Evolutionary conservation across 371 early-diverging fungal species (phyloP), one percentile per base, ranked within the genome.

Genomic region (Capillidium heterosporum): DNA sequence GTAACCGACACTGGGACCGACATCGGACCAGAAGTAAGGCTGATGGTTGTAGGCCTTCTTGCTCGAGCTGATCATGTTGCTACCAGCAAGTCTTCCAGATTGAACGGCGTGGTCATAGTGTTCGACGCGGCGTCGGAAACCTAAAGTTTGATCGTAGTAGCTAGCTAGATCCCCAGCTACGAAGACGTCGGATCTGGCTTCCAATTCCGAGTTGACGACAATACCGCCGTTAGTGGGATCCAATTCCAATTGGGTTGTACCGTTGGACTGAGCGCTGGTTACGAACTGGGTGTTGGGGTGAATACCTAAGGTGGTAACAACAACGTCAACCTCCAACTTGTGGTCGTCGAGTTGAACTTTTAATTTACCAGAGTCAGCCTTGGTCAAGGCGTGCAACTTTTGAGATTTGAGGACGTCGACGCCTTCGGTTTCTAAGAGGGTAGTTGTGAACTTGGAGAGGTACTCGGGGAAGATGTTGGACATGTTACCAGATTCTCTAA

Each of bases 1-100:
- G 66, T 80, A 85, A 2, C 65, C 75, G 48, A 85, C 74, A 42
- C 81, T 70, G 32, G 82, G 81, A 0, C 86, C 86, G 13, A 83
- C 64, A 60, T 83, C 83, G 35, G 77, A 77, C 86, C 86, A 85
- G 67, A 84, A 85, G 80, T 83, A 79, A 54, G 83, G 76, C 64
- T 84, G 84, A 61, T 84, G 78, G 39, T 66, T 70, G 63, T 82
- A 85, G 40, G 82, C 63, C 67, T 78, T 77, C 49, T 67, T 63
- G n/a, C n/a, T n/a, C 44, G 63, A 64, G 7, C 77, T 77, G 0
- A 73, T 71, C 83, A 84, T 82, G 65, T 84, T 84, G 62, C 73
- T 71, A 57, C 82, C 86, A 44, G 82, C 86, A 55, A 75, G 71
- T 31, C 79, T 70, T 21, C 86, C 86, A 57, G 75, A 75, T 44